These are phyloP conservation scores for Botrytis aclada DNA, from an alignment of 2,329 filamentous ascomycete species.

Conservation along the genomic window DNA sequence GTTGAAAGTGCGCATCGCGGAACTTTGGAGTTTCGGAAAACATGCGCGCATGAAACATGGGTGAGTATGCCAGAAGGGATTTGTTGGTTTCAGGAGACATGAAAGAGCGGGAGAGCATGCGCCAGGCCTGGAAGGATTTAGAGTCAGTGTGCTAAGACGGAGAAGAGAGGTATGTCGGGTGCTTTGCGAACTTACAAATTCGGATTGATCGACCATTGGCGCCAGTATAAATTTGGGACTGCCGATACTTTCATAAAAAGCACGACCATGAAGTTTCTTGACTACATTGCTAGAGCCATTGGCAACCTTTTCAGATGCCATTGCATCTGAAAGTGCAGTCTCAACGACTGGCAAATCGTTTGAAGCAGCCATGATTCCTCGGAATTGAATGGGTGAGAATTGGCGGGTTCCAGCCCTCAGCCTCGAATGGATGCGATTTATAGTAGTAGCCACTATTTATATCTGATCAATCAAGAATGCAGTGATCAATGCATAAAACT, in stretches of 20 bases:
- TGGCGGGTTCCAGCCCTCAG: conserved; percentile 37
- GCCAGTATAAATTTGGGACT: conserved; percentile 87
- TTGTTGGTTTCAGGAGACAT: conserved; percentile 63
- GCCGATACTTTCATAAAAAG: conserved; percentile 93
- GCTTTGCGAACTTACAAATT: conserved; percentile 70
- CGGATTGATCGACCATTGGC: conserved; percentile 97
- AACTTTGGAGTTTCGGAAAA: conserved; percentile 76
- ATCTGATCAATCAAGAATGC: background rate
- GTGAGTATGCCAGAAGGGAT: conserved; percentile 80
- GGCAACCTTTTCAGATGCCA: background rate
- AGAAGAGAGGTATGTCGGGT: background rate
- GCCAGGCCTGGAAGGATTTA: conserved; percentile 70
- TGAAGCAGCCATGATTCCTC: conserved; percentile 26
- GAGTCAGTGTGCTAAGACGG: conserved; percentile 16
- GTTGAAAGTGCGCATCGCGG: conserved; percentile 77
- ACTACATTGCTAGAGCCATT: conserved; percentile 3
- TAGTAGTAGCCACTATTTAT: conserved; percentile 28
- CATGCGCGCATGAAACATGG: conserved; percentile 92
- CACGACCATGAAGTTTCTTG: conserved; percentile 73
- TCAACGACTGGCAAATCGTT: conserved; percentile 20
- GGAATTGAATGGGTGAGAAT: conserved; percentile 18
- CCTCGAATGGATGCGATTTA: conserved; percentile 18
- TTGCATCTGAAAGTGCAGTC: background rate
- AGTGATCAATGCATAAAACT: background rate
- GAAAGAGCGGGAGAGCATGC: conserved; percentile 92